phyloP scores from a whole-genome alignment of 768 basidiomycete species.

The Auricularia sp. region DNA sequence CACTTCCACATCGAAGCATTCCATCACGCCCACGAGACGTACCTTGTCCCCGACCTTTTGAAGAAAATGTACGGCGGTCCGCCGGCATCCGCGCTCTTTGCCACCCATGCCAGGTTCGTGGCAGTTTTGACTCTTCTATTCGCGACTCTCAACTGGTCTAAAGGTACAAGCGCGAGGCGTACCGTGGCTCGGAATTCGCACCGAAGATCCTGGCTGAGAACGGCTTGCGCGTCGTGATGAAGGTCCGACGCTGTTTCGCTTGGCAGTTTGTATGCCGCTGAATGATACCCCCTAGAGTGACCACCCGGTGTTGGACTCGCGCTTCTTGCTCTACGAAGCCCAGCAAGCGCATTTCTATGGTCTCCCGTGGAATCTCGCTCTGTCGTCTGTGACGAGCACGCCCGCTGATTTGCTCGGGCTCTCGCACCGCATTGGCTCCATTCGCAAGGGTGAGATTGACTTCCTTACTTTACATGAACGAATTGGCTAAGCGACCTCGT shows the following conservation, averaged over 20 bases:
- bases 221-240: slow-evolving; percentile 63
- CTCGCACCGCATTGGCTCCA: slow-evolving; percentile 27
- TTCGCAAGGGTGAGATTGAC: slow-evolving; percentile 10
- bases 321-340: slow-evolving; percentile 28
- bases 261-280: not conserved
- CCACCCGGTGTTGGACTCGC: slow-evolving; percentile 32
- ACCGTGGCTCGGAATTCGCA: slow-evolving; percentile 71
- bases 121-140: not conserved
- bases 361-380: slow-evolving; percentile 20
- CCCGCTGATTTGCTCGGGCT: slow-evolving; percentile 29
- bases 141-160: not conserved
- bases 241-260: slow-evolving; percentile 31
- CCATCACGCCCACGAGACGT: slow-evolving; percentile 84
- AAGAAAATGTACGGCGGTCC: slow-evolving; percentile 64
- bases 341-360: slow-evolving; percentile 26
- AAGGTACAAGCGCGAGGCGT: slow-evolving; percentile 62
- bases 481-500: not conserved
- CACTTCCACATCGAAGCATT: slow-evolving; percentile 72
- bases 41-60: slow-evolving; percentile 73
- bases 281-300: not conserved
- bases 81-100: slow-evolving; percentile 72
- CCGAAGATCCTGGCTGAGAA: slow-evolving; percentile 60
- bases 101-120: slow-evolving; percentile 52
- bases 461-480: no score
- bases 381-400: slow-evolving; percentile 24